These are phyloP conservation scores for Podospora pseudopauciseta DNA, from an alignment of 495 filamentous ascomycete genomes.

Conservation along the genomic window DNA sequence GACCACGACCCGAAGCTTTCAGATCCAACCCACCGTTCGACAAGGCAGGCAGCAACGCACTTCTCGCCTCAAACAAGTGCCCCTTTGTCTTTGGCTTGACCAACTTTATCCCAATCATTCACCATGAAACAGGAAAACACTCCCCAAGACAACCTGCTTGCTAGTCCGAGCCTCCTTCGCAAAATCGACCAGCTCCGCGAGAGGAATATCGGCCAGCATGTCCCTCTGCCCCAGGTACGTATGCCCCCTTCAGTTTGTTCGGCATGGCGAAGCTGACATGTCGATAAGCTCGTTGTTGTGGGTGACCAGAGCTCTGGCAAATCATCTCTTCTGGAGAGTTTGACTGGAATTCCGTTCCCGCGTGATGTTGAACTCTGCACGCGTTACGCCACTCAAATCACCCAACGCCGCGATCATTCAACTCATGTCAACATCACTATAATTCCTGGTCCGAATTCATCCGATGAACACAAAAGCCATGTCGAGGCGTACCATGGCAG, in stretches of 20 bases:
- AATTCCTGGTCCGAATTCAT: slow-evolving; percentile 37
- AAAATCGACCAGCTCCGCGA: slow-evolving; percentile 43
- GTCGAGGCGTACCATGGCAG: slow-evolving; percentile 19
- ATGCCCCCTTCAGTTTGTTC: background rate
- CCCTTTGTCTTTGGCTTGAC: background rate
- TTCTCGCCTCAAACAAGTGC: background rate
- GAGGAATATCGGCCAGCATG: slow-evolving; percentile 36
- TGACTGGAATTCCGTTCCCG: slow-evolving; percentile 49
- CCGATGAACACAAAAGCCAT: slow-evolving; percentile 15
- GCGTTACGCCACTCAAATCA: slow-evolving; percentile 55
- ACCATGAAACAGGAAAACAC: background rate
- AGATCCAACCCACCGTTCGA: background rate
- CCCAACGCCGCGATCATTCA: slow-evolving; percentile 33
- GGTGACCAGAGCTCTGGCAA: slow-evolving; percentile 51
- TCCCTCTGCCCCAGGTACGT: slow-evolving; percentile 37
- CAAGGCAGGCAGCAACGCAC: background rate
- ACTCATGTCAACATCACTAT: slow-evolving; percentile 37
- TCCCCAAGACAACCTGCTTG: slow-evolving; percentile 9
- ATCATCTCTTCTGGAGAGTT: slow-evolving; percentile 45
- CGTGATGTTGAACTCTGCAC: slow-evolving; percentile 47
- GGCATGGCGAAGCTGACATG: slow-evolving; percentile 1
- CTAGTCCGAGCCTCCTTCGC: slow-evolving; percentile 22
- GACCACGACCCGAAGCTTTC: background rate
- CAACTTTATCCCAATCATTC: background rate
- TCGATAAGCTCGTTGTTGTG: slow-evolving; percentile 39